These are phyloP conservation scores for Hyaloscypha finlandica DNA, from an alignment of 495 filamentous ascomycete species.

Conservation along the genomic window DNA sequence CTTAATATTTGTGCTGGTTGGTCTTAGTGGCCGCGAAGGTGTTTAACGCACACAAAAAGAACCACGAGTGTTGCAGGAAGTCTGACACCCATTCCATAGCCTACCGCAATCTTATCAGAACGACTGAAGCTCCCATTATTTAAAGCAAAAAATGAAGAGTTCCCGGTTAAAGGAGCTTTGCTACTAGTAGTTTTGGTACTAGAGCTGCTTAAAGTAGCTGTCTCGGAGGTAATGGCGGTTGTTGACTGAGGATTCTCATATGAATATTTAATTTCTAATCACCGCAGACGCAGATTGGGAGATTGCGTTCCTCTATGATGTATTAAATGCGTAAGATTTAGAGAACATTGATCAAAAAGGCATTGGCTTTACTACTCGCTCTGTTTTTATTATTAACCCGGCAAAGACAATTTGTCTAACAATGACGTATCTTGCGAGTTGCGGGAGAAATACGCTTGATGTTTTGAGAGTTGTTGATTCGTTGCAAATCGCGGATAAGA, in stretches of 20 bases:
- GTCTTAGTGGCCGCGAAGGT: too few relatives aligned
- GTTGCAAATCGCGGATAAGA: constrained; percentile 22
- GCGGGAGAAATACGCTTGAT: constrained; percentile 18
- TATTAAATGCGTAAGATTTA: constrained; percentile 19
- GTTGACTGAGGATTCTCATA: neutral
- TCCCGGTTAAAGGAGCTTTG: too few relatives aligned
- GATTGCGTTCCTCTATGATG: constrained; percentile 18
- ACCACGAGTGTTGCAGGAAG: too few relatives aligned
- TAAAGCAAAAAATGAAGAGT: too few relatives aligned
- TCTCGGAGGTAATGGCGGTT: too few relatives aligned
- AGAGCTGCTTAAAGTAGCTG: too few relatives aligned
- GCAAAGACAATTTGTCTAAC: constrained; percentile 23
- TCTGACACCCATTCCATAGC: too few relatives aligned
- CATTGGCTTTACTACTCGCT: constrained; percentile 24
- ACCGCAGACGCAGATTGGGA: constrained; percentile 19
- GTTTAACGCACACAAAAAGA: too few relatives aligned
- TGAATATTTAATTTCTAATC: constrained; percentile 16
- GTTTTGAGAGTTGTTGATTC: constrained; percentile 25
- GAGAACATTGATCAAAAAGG: constrained; percentile 24
- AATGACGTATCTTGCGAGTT: constrained; percentile 23
- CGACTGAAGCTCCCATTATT: too few relatives aligned
- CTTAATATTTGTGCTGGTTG: too few relatives aligned
- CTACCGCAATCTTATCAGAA: too few relatives aligned
- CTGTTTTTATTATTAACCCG: constrained; percentile 22
- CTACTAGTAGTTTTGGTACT: too few relatives aligned